A percentile compares a stretch with the other conserved stretches of the same genome.
These are phyloP conservation scores for Penicillium sp. DNA, from an alignment of 2,329 filamentous ascomycete species.

Conservation along the genomic window DNA sequence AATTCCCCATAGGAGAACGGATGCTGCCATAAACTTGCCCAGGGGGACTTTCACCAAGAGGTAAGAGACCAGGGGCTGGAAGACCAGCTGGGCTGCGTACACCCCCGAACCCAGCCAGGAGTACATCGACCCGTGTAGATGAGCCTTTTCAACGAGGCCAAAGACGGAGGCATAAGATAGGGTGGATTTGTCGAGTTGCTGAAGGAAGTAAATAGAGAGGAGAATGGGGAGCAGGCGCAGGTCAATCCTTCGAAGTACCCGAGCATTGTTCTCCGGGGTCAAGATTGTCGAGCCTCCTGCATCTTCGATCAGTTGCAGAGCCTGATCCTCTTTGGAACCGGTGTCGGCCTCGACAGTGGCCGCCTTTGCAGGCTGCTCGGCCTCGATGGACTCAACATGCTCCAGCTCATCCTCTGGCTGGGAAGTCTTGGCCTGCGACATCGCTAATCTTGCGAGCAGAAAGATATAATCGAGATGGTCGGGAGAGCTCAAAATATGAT, in stretches of 20 bases:
- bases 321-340: conserved; percentile 43
- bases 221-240: conserved; percentile 54
- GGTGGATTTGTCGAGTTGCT: conserved; percentile 63
- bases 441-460: conserved; percentile 1
- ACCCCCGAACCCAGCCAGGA: conserved; percentile 54
- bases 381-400: conserved; percentile 28
- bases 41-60: conserved; percentile 61
- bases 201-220: conserved; percentile 61
- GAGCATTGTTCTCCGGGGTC: conserved; percentile 53
- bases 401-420: conserved; percentile 21
- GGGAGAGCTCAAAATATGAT: background rate
- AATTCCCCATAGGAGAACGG: conserved; percentile 54
- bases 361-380: conserved; percentile 2
- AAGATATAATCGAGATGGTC: background rate
- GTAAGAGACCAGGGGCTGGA: conserved; percentile 53
- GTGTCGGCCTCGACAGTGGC: background rate
- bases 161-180: conserved; percentile 63
- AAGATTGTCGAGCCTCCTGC: conserved; percentile 48
- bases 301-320: conserved; percentile 50
- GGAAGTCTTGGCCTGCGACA: conserved; percentile 20
- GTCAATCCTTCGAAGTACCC: conserved; percentile 53
- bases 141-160: conserved; percentile 58
- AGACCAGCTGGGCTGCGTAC: conserved; percentile 55
- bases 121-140: conserved; percentile 56
- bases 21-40: conserved; percentile 57